Conservation (phyloP, 129 eudicot genomes). For the carrot (Daucus carota) region DH1_v3.0 NC_030388.2:32371501-32372000, state of each 20-base stretch:
- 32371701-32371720: slow-evolving; percentile 13
- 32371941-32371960: neutral
- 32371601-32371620: slow-evolving; percentile 16
- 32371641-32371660: neutral
- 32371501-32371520: slow-evolving; percentile 14
- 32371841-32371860: slow-evolving; percentile 24
- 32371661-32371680: slow-evolving; percentile 10
- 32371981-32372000: slow-evolving; percentile 3
- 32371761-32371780: slow-evolving; percentile 23
- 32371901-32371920: slow-evolving; percentile 9
- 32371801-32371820: slow-evolving; percentile 23
- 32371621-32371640: slow-evolving; percentile 7
- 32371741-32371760: slow-evolving; percentile 32
- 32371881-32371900: slow-evolving; percentile 4
- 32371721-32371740: slow-evolving; percentile 21
- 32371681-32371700: slow-evolving; percentile 1
- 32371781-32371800: slow-evolving; percentile 26
- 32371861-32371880: slow-evolving; percentile 11
- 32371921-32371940: neutral
- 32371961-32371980: slow-evolving; percentile 1
- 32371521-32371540: slow-evolving; percentile 22
- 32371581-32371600: neutral
- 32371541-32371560: slow-evolving; percentile 13
- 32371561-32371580: slow-evolving; percentile 7
- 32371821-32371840: slow-evolving; percentile 25